These are phyloP conservation scores for Pestalotiopsis fici DNA, from an alignment of 2,329 filamentous ascomycete genomes.

Conservation along the genomic window DNA sequence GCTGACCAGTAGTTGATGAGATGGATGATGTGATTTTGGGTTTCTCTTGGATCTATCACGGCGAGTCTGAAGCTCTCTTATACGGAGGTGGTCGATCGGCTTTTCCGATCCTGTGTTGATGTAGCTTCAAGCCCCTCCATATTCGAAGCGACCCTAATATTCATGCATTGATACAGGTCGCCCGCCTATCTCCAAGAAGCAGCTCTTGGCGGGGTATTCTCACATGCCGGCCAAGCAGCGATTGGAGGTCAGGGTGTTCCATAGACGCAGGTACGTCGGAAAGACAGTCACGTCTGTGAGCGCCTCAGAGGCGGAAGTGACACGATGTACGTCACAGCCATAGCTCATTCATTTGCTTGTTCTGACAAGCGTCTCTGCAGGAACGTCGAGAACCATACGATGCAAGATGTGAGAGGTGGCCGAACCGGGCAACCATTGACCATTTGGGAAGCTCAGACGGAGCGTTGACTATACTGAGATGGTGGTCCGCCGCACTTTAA, in stretches of 20 bases:
- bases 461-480: not conserved
- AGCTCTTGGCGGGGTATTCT: not conserved
- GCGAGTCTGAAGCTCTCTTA: slow-evolving; percentile 8
- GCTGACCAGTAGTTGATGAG: slow-evolving; percentile 9
- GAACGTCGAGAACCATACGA: not conserved
- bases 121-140: not conserved
- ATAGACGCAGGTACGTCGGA: not conserved
- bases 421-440: not conserved
- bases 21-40: slow-evolving; percentile 10
- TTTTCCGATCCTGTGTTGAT: slow-evolving; percentile 8
- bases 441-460: slow-evolving; percentile 6
- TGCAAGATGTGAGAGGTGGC: not conserved
- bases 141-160: slow-evolving; percentile 5
- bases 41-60: not conserved
- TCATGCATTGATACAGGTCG: slow-evolving; percentile 6
- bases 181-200: not conserved
- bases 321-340: not conserved
- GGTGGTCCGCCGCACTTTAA: not conserved
- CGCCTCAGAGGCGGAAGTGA: slow-evolving; percentile 3
- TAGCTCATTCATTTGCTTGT: not conserved
- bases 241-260: not conserved
- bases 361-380: not conserved
- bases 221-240: not conserved
- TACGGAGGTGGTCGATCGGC: slow-evolving; percentile 7
- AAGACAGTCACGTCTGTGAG: not conserved